A percentile compares a stretch with the other conserved stretches of the same genome.
Evolutionary conservation across 805 yeast species (phyloP).

Genomic region (Hanseniaspora occidentalis): DNA sequence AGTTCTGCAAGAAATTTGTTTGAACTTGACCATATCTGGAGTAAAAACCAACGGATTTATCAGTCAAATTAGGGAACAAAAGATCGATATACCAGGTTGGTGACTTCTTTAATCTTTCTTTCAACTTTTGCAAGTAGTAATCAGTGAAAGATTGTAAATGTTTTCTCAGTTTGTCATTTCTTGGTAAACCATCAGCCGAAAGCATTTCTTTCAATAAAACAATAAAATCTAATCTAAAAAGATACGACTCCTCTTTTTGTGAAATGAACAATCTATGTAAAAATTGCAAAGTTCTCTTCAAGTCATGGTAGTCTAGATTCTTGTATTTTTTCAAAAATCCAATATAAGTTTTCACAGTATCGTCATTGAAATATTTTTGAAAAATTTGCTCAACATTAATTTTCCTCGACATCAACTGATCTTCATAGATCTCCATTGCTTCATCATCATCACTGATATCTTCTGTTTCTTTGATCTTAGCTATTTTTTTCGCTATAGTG

Average conservation of each 20-base stretch:
- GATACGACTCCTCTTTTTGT: slow-evolving; percentile 41
- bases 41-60: slow-evolving; percentile 14
- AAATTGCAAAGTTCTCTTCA: slow-evolving; percentile 54
- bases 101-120: slow-evolving; percentile 32
- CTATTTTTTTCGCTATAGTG: slow-evolving; percentile 18
- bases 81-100: slow-evolving; percentile 51
- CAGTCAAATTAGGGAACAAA: slow-evolving; percentile 47
- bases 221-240: slow-evolving; percentile 69
- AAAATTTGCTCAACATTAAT: slow-evolving; percentile 16
- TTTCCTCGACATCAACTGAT: slow-evolving; percentile 7
- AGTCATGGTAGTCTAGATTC: slow-evolving; percentile 47
- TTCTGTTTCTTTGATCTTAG: slow-evolving; percentile 11
- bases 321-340: slow-evolving; percentile 44
- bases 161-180: slow-evolving; percentile 32
- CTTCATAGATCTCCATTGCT: slow-evolving; percentile 19
- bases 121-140: slow-evolving; percentile 51
- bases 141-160: slow-evolving; percentile 55
- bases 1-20: slow-evolving; percentile 1
- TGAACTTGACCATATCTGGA: slow-evolving; percentile 26
- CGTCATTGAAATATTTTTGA: not conserved
- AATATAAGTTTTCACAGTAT: slow-evolving; percentile 52
- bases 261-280: slow-evolving; percentile 60
- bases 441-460: slow-evolving; percentile 21
- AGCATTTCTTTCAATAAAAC: slow-evolving; percentile 40
- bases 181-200: slow-evolving; percentile 37